Evolutionary conservation across 305 asterid genomes (phyloP).

Genomic region (Withania somnifera): DNA sequence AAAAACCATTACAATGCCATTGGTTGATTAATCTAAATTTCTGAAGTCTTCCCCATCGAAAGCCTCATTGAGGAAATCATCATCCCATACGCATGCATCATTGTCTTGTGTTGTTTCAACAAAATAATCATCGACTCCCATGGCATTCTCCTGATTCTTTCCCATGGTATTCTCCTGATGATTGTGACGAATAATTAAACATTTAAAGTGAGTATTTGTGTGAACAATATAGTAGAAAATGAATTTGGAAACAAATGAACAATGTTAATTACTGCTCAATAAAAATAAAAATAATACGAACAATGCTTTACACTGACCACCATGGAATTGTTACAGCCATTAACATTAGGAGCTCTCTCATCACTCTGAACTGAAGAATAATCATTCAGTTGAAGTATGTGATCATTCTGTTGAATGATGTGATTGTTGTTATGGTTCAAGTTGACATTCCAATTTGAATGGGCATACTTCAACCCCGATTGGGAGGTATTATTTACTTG

Average conservation of each 20-base stretch:
- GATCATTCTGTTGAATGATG: background rate
- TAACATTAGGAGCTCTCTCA: too few relatives aligned
- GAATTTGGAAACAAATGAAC: background rate
- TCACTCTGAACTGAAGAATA: background rate
- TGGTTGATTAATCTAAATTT: background rate
- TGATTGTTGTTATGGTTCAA: background rate
- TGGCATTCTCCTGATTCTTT: background rate
- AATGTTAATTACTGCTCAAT: background rate
- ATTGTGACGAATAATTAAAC: background rate
- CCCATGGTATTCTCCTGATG: background rate
- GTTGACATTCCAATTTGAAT: background rate
- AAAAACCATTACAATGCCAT: too few relatives aligned
- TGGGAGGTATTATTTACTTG: background rate
- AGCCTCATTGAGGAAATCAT: background rate
- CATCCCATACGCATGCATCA: background rate
- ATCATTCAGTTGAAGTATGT: background rate
- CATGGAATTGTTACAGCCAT: background rate
- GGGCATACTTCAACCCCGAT: background rate
- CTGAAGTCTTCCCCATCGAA: background rate
- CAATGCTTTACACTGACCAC: background rate
- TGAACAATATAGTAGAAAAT: background rate
- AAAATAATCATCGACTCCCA: background rate
- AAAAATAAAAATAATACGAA: background rate
- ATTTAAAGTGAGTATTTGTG: background rate
- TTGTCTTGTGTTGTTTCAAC: background rate